Conservation (phyloP, 2,329 filamentous ascomycete species). For the Nemania serpens region DNA sequence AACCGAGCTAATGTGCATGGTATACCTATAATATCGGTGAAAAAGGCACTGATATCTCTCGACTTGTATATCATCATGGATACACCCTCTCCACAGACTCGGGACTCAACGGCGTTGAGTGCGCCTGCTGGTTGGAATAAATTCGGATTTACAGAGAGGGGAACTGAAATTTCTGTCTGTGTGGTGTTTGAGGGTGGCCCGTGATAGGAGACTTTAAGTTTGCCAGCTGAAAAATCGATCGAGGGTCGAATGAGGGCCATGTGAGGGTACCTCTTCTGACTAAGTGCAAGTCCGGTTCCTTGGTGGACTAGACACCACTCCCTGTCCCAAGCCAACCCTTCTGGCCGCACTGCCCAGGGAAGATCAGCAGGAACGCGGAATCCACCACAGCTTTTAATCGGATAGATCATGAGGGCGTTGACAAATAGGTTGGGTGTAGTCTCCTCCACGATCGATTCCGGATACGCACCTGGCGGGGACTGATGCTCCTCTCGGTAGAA, state of each 20-base stretch:
- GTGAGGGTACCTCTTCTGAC: slow-evolving; percentile 82
- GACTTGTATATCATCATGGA: slow-evolving; percentile 72
- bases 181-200: slow-evolving; percentile 37
- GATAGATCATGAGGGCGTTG: slow-evolving; percentile 76
- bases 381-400: slow-evolving; percentile 91
- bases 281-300: slow-evolving; percentile 82
- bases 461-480: slow-evolving; percentile 19
- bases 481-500: slow-evolving; percentile 56
- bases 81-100: slow-evolving; percentile 83
- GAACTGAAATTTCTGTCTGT: slow-evolving; percentile 52
- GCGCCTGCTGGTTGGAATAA: slow-evolving; percentile 52
- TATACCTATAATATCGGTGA: slow-evolving; percentile 74
- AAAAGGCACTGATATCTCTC: slow-evolving; percentile 71
- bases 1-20: slow-evolving; percentile 86
- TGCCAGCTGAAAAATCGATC: slow-evolving; percentile 70
- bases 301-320: slow-evolving; percentile 95
- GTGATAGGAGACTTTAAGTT: slow-evolving; percentile 64
- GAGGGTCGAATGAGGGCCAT: slow-evolving; percentile 83
- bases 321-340: slow-evolving; percentile 91
- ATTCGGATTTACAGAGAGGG: slow-evolving; percentile 70
- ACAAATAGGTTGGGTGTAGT: slow-evolving; percentile 50
- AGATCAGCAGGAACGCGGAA: slow-evolving; percentile 68
- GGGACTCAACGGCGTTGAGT: slow-evolving; percentile 57
- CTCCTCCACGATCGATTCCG: neutral
- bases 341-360: slow-evolving; percentile 76